phyloP scores from a whole-genome alignment of 2,329 filamentous ascomycete genomes.

The Colletotrichum australisinense region DNA sequence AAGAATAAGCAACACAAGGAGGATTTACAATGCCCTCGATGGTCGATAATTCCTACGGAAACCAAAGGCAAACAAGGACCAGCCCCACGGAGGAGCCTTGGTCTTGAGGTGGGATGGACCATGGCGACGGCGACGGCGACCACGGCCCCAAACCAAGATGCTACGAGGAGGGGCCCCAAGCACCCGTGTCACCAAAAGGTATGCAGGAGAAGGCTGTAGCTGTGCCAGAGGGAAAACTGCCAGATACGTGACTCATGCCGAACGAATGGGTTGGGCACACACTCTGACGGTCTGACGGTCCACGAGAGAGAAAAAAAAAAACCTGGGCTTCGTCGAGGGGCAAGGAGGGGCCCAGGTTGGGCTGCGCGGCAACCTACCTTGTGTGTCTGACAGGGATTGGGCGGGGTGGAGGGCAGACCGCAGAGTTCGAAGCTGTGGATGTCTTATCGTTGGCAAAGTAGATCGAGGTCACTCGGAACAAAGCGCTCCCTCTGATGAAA shows the following conservation, averaged over 20 bases:
- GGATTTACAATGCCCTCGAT: neutral
- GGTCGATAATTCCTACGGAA: neutral
- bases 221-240: constrained; percentile 7
- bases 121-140: constrained; percentile 5
- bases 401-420: constrained; percentile 30
- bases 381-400: constrained; percentile 27
- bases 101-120: constrained; percentile 16
- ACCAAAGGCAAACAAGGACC: constrained; percentile 18
- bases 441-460: constrained; percentile 30
- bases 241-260: constrained; percentile 35
- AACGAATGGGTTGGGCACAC: constrained; percentile 32
- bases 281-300: constrained; percentile 1
- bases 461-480: constrained; percentile 14
- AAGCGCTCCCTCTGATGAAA: neutral
- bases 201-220: constrained; percentile 10
- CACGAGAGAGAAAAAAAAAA: neutral
- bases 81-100: constrained; percentile 28
- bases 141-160: neutral
- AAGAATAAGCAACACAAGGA: neutral
- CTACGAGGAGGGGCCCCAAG: neutral
- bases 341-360: constrained; percentile 30
- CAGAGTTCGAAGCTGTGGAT: constrained; percentile 13
- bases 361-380: constrained; percentile 30
- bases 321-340: neutral
- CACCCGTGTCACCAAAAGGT: neutral